A percentile compares a stretch with the other conserved stretches of the same genome.
phyloP scores from a whole-genome alignment of 164 flowering plant species.

The grape (Vitis vinifera) region DNA sequence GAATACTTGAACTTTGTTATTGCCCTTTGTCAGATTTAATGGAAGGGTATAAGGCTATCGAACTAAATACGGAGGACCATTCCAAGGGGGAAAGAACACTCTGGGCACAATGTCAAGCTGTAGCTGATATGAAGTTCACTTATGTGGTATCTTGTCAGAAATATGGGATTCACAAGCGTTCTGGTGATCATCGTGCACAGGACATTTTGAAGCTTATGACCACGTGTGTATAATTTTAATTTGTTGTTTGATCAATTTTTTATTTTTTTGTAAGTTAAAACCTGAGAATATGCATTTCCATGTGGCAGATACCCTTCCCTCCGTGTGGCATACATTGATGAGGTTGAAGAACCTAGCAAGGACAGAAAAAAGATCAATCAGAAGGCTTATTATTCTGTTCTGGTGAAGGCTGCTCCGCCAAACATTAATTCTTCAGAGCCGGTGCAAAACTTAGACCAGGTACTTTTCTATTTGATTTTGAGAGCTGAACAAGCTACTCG shows the following conservation, averaged over 20 bases:
- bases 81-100: slow-evolving; percentile 56
- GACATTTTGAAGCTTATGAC: slow-evolving; percentile 72
- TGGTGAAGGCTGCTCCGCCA: slow-evolving; percentile 83
- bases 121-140: slow-evolving; percentile 81
- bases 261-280: background rate
- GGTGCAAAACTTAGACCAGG: slow-evolving; percentile 88
- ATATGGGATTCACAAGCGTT: slow-evolving; percentile 70
- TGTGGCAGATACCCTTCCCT: slow-evolving; percentile 82
- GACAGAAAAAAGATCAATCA: slow-evolving; percentile 63
- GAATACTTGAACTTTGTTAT: background rate
- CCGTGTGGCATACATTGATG: slow-evolving; percentile 96
- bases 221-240: slow-evolving; percentile 24
- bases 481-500: too few relatives aligned
- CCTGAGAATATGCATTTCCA: background rate
- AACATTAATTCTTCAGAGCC: slow-evolving; percentile 61
- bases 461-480: slow-evolving; percentile 11
- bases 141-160: slow-evolving; percentile 80
- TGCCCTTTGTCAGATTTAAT: slow-evolving; percentile 44
- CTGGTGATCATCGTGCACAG: slow-evolving; percentile 65
- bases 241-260: background rate
- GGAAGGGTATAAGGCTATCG: slow-evolving; percentile 80
- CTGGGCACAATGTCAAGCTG: slow-evolving; percentile 74
- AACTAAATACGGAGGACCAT: slow-evolving; percentile 56
- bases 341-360: slow-evolving; percentile 78
- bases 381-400: slow-evolving; percentile 79